Percentiles rank a stretch among this genome's conserved stretches.
Conservation (phyloP, 2,329 filamentous ascomycete genomes). For the Sporothrix curviconia region DNA sequence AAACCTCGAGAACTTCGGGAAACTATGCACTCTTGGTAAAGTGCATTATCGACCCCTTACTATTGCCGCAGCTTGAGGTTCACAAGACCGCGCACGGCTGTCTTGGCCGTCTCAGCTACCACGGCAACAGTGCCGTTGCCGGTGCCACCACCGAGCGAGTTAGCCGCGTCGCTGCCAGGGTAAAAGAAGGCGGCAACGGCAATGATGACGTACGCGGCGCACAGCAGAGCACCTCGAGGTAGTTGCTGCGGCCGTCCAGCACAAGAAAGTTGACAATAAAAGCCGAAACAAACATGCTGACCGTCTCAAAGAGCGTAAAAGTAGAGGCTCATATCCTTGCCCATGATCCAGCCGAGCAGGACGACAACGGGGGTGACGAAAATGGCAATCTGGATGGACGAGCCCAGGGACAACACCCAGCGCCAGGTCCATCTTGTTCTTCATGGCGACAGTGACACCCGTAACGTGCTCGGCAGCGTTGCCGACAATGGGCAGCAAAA, state of each 20-base stretch:
- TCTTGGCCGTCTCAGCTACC: neutral
- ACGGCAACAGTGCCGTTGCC: neutral
- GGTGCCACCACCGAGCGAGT: conserved; percentile 19
- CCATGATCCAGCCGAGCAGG: conserved; percentile 51
- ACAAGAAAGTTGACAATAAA: conserved; percentile 72
- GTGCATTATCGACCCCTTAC: too few relatives aligned
- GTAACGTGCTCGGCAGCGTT: conserved; percentile 60
- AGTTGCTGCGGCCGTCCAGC: conserved; percentile 63
- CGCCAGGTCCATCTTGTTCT: conserved; percentile 57
- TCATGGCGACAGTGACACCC: conserved; percentile 51
- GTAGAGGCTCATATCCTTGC: conserved; percentile 55
- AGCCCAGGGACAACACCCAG: conserved; percentile 55
- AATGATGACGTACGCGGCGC: conserved; percentile 26
- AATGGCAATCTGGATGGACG: conserved; percentile 55
- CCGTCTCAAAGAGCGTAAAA: conserved; percentile 72
- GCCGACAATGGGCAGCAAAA: conserved; percentile 55
- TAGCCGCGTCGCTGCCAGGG: conserved; percentile 21
- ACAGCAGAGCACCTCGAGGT: conserved; percentile 38
- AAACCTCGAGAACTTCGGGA: too few relatives aligned
- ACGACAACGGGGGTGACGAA: conserved; percentile 56
- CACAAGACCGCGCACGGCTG: conserved; percentile 2
- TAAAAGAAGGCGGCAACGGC: conserved; percentile 25
- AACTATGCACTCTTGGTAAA: too few relatives aligned
- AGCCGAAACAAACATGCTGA: conserved; percentile 63
- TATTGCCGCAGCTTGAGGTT: neutral